Evolutionary conservation across 2,329 filamentous ascomycete species (phyloP).

Genomic region (Colletotrichum spaethianum): DNA sequence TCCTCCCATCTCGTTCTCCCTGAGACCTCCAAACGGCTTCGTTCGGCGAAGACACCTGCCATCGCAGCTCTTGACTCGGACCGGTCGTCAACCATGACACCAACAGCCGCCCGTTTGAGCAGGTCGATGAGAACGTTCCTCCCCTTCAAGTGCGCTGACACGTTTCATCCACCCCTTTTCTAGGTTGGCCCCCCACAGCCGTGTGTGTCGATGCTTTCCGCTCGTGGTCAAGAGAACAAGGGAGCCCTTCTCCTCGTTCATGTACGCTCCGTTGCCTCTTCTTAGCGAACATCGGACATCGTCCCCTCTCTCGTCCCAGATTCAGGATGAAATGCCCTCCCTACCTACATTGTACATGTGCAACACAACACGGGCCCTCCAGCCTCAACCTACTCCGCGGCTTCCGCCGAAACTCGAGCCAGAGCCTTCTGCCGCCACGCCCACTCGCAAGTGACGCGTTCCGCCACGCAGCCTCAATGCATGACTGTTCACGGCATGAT

Average conservation of each 20-base stretch:
- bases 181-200: constrained; percentile 18
- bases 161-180: constrained; percentile 37
- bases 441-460: constrained; percentile 35
- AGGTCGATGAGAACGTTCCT: constrained; percentile 30
- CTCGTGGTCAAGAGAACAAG: constrained; percentile 20
- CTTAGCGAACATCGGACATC: constrained; percentile 30
- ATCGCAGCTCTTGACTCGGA: constrained; percentile 39
- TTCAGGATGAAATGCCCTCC: constrained; percentile 37
- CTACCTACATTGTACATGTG: constrained; percentile 28
- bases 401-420: constrained; percentile 39
- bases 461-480: constrained; percentile 38
- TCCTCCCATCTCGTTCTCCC: constrained; percentile 21
- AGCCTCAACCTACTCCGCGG: constrained; percentile 32
- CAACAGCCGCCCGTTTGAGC: constrained; percentile 20
- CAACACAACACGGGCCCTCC: constrained; percentile 37
- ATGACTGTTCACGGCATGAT: constrained; percentile 34
- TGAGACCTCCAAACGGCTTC: constrained; percentile 8
- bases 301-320: constrained; percentile 39
- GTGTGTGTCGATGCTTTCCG: constrained; percentile 32
- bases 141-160: constrained; percentile 18
- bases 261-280: constrained; percentile 25
- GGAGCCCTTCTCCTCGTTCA: constrained; percentile 22
- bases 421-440: constrained; percentile 37
- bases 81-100: constrained; percentile 8
- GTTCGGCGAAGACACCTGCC: constrained; percentile 27